Evolutionary conservation across 148 eudicot species (phyloP).

Genomic region (Chenopodium suecicum): DNA sequence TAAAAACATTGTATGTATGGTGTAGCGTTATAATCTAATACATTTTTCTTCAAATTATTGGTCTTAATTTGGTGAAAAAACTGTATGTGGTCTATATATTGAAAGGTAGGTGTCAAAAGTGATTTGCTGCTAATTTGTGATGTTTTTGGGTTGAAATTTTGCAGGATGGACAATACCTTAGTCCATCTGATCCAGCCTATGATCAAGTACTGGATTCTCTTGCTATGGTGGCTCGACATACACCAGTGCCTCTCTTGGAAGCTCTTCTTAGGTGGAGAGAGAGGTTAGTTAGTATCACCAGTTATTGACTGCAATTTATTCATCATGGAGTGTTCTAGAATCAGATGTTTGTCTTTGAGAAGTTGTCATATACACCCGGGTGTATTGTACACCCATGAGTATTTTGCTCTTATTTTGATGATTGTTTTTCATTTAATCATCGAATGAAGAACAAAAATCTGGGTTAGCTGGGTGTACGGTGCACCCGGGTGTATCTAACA

Average conservation of each 20-base stretch:
- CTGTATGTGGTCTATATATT: background rate
- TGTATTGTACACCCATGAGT: too few relatives aligned
- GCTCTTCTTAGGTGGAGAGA: slow-evolving; percentile 98
- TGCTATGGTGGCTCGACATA: slow-evolving; percentile 99
- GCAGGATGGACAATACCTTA: slow-evolving; percentile 98
- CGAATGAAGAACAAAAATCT: too few relatives aligned
- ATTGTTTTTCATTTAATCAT: too few relatives aligned
- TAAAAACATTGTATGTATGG: too few relatives aligned
- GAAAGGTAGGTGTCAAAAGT: background rate
- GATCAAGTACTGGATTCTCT: slow-evolving; percentile 98
- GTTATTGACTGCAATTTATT: background rate
- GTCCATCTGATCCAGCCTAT: slow-evolving; percentile 98
- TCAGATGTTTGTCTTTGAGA: background rate
- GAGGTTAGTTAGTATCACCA: slow-evolving; percentile 40
- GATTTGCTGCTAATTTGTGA: background rate
- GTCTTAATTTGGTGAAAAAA: background rate
- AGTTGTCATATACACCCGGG: too few relatives aligned
- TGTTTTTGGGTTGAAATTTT: slow-evolving; percentile 20
- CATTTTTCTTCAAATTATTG: background rate
- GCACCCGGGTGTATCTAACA: too few relatives aligned
- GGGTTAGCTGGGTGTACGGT: too few relatives aligned
- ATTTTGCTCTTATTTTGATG: too few relatives aligned
- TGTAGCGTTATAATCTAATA: background rate
- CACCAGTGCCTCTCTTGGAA: slow-evolving; percentile 95
- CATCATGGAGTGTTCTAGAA: background rate